Percentiles rank a stretch among this genome's conserved stretches.
phyloP scores from a whole-genome alignment of 495 filamentous ascomycete species.

The Neurospora discreta region DNA sequence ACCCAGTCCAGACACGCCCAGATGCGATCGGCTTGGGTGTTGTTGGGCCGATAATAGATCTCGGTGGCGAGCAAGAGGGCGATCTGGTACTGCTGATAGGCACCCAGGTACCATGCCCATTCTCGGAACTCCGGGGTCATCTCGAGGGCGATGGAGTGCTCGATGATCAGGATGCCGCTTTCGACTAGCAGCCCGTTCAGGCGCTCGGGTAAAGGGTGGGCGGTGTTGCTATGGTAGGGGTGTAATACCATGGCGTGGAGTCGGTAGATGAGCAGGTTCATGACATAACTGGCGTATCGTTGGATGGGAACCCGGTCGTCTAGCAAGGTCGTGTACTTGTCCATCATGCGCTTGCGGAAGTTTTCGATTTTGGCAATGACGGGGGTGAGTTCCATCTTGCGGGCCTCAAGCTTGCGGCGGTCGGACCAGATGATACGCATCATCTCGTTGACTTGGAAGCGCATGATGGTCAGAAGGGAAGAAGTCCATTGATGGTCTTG shows the following conservation, averaged over 20 bases:
- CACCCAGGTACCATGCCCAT: constrained; percentile 48
- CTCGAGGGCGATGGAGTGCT: constrained; percentile 50
- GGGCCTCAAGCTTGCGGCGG: constrained; percentile 46
- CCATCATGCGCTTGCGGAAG: constrained; percentile 45
- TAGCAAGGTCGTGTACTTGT: constrained; percentile 48
- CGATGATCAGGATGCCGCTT: constrained; percentile 42
- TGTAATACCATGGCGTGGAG: constrained; percentile 55
- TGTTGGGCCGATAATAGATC: constrained; percentile 44
- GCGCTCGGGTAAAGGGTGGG: constrained; percentile 36
- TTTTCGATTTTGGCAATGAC: constrained; percentile 51
- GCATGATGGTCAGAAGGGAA: constrained; percentile 51
- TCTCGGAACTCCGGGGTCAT: constrained; percentile 37
- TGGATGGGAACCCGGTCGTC: constrained; percentile 48
- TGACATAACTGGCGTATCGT: constrained; percentile 45
- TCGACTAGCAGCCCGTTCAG: constrained; percentile 38
- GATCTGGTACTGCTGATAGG: constrained; percentile 45
- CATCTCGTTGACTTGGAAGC: constrained; percentile 65
- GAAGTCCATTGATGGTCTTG: constrained; percentile 49
- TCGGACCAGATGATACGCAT: constrained; percentile 54
- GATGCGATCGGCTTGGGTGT: constrained; percentile 46
- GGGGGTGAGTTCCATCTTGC: constrained; percentile 44
- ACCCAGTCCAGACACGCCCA: constrained; percentile 64
- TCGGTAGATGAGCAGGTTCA: constrained; percentile 47
- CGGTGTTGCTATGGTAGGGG: constrained; percentile 48
- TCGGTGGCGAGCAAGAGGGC: constrained; percentile 43